Evolutionary conservation across 768 basidiomycete species (phyloP).

Genomic region (Tulasnella sp.): DNA sequence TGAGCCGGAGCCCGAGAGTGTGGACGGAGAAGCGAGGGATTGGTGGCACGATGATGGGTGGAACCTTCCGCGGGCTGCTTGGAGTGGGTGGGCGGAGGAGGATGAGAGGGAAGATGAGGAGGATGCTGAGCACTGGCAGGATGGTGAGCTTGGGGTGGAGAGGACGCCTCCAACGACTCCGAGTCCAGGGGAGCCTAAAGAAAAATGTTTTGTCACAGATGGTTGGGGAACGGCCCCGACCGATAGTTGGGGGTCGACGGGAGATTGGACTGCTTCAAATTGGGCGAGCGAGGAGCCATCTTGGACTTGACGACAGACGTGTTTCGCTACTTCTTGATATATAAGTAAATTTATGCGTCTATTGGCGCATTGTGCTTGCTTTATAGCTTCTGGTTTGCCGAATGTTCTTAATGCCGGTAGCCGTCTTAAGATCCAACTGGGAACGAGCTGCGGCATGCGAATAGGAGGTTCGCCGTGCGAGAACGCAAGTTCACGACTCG

Average conservation of each 20-base stretch:
- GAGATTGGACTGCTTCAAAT: background rate
- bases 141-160: background rate
- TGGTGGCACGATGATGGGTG: background rate
- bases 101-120: background rate
- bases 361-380: too few relatives aligned
- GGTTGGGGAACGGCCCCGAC: background rate
- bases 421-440: too few relatives aligned
- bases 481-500: too few relatives aligned
- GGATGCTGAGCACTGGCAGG: background rate
- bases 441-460: background rate
- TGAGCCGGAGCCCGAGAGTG: background rate
- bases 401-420: too few relatives aligned
- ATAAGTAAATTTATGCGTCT: too few relatives aligned
- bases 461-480: background rate
- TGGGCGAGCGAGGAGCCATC: background rate
- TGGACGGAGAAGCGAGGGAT: background rate
- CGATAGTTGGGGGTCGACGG: background rate
- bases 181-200: background rate
- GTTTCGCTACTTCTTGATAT: background rate
- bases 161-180: background rate
- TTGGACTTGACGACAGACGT: slow-evolving; percentile 1
- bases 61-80: background rate
- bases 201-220: background rate
- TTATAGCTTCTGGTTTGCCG: too few relatives aligned
- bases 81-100: background rate